Percentiles rank a stretch among this genome's conserved stretches.
These are phyloP conservation scores for Setomelanomma holmii DNA, from an alignment of 2,329 filamentous ascomycete genomes.

Conservation along the genomic window DNA sequence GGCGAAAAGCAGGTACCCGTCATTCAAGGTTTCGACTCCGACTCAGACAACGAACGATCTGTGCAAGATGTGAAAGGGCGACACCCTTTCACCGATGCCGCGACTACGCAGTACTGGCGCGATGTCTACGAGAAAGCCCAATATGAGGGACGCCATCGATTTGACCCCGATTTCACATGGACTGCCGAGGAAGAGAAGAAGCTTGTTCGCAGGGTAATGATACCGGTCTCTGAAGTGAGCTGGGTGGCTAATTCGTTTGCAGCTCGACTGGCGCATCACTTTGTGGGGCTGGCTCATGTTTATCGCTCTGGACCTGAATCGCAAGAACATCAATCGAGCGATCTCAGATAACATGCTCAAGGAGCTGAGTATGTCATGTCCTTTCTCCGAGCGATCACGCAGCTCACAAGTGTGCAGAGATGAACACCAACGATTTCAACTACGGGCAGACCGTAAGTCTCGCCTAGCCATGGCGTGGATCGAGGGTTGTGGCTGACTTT, in stretches of 20 bases:
- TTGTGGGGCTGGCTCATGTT: conserved; percentile 58
- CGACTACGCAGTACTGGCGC: conserved; percentile 33
- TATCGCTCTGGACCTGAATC: conserved; percentile 55
- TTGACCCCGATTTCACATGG: conserved; percentile 58
- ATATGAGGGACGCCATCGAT: conserved; percentile 53
- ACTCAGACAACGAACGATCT: conserved; percentile 13
- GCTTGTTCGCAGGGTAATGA: conserved; percentile 55
- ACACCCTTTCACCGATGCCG: conserved; percentile 32
- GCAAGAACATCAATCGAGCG: conserved; percentile 56
- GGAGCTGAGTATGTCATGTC: conserved; percentile 31
- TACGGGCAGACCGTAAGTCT: conserved; percentile 48
- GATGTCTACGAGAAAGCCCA: conserved; percentile 36
- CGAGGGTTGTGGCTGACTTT: conserved; percentile 4
- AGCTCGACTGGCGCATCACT: conserved; percentile 39
- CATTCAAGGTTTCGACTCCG: conserved; percentile 20
- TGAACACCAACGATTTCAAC: conserved; percentile 43
- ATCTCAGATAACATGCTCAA: conserved; percentile 44
- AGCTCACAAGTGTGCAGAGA: conserved; percentile 20
- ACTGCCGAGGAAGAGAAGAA: conserved; percentile 55
- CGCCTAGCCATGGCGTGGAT: neutral
- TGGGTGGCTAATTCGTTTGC: neutral
- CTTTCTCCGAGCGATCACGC: neutral
- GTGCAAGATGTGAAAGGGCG: conserved; percentile 22
- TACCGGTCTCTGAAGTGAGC: neutral
- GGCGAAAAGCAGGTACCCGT: conserved; percentile 25